Evolutionary conservation across 2,329 filamentous ascomycete genomes (phyloP).

Genomic region (Diaporthe destruens): DNA sequence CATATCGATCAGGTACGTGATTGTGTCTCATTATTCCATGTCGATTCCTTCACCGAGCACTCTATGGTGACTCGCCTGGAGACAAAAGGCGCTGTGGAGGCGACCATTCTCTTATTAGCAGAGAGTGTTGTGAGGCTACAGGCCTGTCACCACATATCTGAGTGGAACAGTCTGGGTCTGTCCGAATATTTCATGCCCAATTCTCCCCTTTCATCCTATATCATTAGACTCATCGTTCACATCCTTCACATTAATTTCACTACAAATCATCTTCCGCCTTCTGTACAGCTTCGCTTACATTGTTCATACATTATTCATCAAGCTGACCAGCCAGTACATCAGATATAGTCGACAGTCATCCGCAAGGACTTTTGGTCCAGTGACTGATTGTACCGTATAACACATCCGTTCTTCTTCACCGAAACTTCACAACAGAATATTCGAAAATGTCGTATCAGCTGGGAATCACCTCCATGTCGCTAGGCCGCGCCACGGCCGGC

Average conservation of each 20-base stretch:
- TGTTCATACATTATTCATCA: too few relatives aligned
- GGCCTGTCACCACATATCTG: background rate
- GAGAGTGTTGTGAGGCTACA: background rate
- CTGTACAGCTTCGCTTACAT: conserved; percentile 6
- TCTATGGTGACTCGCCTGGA: background rate
- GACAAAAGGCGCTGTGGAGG: background rate
- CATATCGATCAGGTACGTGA: conserved; percentile 11
- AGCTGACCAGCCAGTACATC: background rate
- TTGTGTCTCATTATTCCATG: background rate
- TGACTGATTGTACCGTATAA: background rate
- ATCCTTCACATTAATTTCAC: conserved; percentile 6
- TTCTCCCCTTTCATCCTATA: background rate
- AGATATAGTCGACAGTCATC: background rate
- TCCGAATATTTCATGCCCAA: conserved; percentile 6
- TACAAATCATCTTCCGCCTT: background rate
- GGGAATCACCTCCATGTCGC: conserved; percentile 81
- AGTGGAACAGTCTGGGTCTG: background rate
- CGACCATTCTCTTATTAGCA: background rate
- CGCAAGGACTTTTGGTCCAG: background rate
- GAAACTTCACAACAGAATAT: background rate
- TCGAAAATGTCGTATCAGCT: conserved; percentile 67
- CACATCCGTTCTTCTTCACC: background rate
- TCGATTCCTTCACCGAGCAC: background rate
- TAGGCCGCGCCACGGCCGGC: conserved; percentile 77
- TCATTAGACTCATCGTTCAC: background rate